phyloP scores from a whole-genome alignment of 192 early-diverging fungal species.

The Backusella liffmaniae region DNA sequence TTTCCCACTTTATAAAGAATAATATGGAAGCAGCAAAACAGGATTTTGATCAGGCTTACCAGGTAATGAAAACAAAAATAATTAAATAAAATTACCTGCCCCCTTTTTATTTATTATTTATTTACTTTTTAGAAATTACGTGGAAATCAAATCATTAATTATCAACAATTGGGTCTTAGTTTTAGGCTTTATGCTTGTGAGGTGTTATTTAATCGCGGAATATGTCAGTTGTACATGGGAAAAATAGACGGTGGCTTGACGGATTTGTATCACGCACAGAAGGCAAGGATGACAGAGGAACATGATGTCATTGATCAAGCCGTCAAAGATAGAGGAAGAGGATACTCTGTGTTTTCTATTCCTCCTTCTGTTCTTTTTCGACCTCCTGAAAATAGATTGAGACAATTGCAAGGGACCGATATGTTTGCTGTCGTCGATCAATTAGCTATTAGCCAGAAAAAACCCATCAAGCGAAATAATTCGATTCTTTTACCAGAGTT shows the following conservation, averaged over 20 bases:
- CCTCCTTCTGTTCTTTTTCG: slow-evolving; percentile 78
- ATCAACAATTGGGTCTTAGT: slow-evolving; percentile 89
- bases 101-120: slow-evolving; percentile 4
- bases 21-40: slow-evolving; percentile 67
- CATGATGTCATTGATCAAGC: slow-evolving; percentile 73
- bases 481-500: slow-evolving; percentile 23
- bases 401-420: slow-evolving; percentile 26
- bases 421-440: slow-evolving; percentile 76
- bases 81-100: background rate
- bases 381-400: slow-evolving; percentile 79
- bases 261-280: slow-evolving; percentile 71
- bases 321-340: slow-evolving; percentile 52
- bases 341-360: slow-evolving; percentile 76
- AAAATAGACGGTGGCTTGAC: slow-evolving; percentile 66
- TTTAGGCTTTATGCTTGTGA: slow-evolving; percentile 90
- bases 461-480: slow-evolving; percentile 28
- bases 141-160: slow-evolving; percentile 90
- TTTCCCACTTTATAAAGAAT: slow-evolving; percentile 72
- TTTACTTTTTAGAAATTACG: slow-evolving; percentile 59
- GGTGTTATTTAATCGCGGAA: slow-evolving; percentile 87
- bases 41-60: slow-evolving; percentile 80
- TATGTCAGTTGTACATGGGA: slow-evolving; percentile 76
- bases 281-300: slow-evolving; percentile 61
- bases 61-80: slow-evolving; percentile 43
- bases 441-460: slow-evolving; percentile 13